Evolutionary conservation across 192 early-diverging fungal species (phyloP), one percentile per base, ranked within the genome.

Genomic region (Mortierella claussenii): DNA sequence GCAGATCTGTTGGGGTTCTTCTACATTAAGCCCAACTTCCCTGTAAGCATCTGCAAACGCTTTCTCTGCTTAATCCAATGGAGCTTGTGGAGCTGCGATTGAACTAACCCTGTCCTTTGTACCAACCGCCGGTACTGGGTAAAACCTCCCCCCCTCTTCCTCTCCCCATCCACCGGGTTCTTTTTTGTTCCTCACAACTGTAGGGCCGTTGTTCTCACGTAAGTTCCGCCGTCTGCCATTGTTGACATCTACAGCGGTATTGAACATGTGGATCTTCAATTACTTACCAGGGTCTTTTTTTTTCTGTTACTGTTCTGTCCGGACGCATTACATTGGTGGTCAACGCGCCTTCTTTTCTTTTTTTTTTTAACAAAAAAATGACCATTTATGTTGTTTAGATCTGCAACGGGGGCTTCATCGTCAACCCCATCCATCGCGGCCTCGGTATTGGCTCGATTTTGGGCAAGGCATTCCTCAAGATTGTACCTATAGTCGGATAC

Each of bases 11-110:
- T 90, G n/a, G 91, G 90, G 12, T 81, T 80, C 50, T 93, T 91
- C 57, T 94, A 94, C 55, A 70, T 93, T 63, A 93, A 93, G 73
- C 91, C 90, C 5, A 94, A 94, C 67, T 94, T 86, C 62, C 91
- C 91, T 27, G 92, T 71, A 71, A 49, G 59, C 43, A 26, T 10
- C 30, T n/a, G n/a, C n/a, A n/a, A n/a, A n/a, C n/a, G n/a, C n/a
- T n/a, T n/a, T n/a, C n/a, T n/a, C n/a, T n/a, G n/a, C n/a, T n/a
- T n/a, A n/a, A n/a, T n/a, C n/a, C n/a, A n/a, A n/a, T n/a, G n/a
- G n/a, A n/a, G n/a, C n/a, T n/a, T n/a, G n/a, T n/a, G n/a, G n/a
- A 47, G 3, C 4, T 33, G 51, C 17, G 12, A 15, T 7, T 6
- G 17, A 47, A 28, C 49, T 28, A 21, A 7, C 20, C 21, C 20